Evolutionary conservation across 169 alveolate species (phyloP).

Genomic region (Plasmodium berghei): DNA sequence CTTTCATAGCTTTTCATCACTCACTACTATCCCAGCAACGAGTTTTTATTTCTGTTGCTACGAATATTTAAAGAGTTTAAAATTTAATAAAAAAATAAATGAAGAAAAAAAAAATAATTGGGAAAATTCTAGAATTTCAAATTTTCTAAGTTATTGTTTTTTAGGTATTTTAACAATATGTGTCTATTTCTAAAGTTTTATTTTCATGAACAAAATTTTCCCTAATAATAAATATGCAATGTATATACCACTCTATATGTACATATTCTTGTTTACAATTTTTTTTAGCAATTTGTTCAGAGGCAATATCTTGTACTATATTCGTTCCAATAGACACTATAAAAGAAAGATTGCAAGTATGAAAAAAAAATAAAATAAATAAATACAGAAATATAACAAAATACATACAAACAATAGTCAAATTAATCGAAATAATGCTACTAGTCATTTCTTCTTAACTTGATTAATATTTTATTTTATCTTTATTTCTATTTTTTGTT

Average conservation of each 20-base stretch:
- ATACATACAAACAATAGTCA: neutral
- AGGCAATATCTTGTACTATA: slow-evolving; percentile 48
- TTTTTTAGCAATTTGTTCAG: slow-evolving; percentile 36
- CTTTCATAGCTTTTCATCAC: slow-evolving; percentile 34
- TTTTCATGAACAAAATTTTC: too few species aligned
- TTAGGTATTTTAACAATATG: slow-evolving; percentile 14
- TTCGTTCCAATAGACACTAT: slow-evolving; percentile 70
- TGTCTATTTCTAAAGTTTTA: neutral
- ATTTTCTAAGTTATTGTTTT: slow-evolving; percentile 22
- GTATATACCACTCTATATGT: too few species aligned
- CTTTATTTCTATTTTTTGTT: neutral
- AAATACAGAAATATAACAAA: neutral
- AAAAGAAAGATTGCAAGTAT: slow-evolving; percentile 74
- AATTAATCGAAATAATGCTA: neutral
- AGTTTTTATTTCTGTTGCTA: slow-evolving; percentile 70
- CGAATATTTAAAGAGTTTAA: slow-evolving; percentile 36
- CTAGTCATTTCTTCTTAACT: neutral
- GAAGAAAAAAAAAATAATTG: neutral
- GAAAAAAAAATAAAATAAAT: neutral
- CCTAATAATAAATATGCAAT: too few species aligned
- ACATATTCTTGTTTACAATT: neutral
- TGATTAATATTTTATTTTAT: neutral
- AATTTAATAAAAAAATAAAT: slow-evolving; percentile 1
- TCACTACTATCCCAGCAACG: slow-evolving; percentile 75
- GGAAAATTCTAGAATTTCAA: neutral